Percentiles rank a stretch among this genome's conserved stretches.
Conservation (phyloP, 176 grass and related monocot genomes). For the Oryza brachyantha region DNA sequence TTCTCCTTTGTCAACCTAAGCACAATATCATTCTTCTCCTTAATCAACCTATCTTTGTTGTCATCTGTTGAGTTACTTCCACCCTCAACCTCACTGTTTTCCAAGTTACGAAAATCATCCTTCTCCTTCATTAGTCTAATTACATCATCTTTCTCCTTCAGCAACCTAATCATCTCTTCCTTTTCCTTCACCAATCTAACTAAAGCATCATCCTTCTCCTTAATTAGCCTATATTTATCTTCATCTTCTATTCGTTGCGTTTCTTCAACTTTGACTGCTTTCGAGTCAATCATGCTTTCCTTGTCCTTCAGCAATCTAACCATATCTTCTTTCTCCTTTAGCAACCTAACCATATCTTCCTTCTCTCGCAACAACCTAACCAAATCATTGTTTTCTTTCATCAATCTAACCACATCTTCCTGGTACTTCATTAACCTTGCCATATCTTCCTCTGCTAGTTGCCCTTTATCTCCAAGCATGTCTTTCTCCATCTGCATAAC, state of each 20-base stretch:
- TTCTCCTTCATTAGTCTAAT: conserved; percentile 57
- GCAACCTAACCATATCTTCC: conserved; percentile 61
- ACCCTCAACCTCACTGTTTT: conserved; percentile 28
- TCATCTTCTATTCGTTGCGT: conserved; percentile 12
- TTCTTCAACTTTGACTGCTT: conserved; percentile 6
- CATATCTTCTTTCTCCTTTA: conserved; percentile 88
- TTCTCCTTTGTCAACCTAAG: conserved; percentile 37
- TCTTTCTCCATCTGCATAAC: conserved; percentile 42
- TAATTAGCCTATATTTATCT: conserved; percentile 28
- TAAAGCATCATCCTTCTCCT: conserved; percentile 48
- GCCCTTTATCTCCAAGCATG: conserved; percentile 21
- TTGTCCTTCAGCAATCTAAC: conserved; percentile 46
- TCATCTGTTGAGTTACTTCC: conserved; percentile 23
- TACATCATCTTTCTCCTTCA: conserved; percentile 55
- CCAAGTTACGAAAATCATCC: conserved; percentile 35
- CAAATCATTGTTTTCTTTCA: conserved; percentile 49
- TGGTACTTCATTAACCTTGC: conserved; percentile 37
- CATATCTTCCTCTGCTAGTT: conserved; percentile 30
- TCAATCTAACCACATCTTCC: conserved; percentile 46
- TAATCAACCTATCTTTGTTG: conserved; percentile 53
- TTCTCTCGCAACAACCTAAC: conserved; percentile 40
- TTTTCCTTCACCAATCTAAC: conserved; percentile 39
- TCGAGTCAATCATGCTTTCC: conserved; percentile 39
- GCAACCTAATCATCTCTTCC: conserved; percentile 40
- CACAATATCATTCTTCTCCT: conserved; percentile 58